phyloP scores from a whole-genome alignment of 1,139 yeast genomes.

The Diutina ranongensis region DNA sequence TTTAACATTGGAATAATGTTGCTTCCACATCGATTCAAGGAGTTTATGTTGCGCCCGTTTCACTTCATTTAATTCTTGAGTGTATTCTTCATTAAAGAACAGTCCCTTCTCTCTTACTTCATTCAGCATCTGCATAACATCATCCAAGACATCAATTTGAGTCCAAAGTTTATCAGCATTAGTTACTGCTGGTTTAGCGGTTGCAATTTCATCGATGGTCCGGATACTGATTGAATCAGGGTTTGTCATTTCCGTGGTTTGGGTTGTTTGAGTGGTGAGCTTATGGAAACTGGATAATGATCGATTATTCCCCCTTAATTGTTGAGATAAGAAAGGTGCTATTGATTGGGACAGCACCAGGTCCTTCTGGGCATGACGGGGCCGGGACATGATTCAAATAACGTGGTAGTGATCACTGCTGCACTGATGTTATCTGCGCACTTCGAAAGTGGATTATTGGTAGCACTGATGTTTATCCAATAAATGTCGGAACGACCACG shows the following conservation, averaged over 20 bases:
- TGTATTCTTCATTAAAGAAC: slow-evolving; percentile 54
- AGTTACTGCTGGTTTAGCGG: slow-evolving; percentile 40
- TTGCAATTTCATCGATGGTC: slow-evolving; percentile 33
- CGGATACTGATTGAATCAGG: slow-evolving; percentile 15
- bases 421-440: too few relatives aligned
- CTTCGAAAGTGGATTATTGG: too few relatives aligned
- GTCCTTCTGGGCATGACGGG: not conserved
- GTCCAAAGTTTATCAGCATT: slow-evolving; percentile 76
- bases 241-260: not conserved
- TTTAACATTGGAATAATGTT: slow-evolving; percentile 15
- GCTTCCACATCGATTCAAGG: slow-evolving; percentile 42
- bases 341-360: not conserved
- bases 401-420: too few relatives aligned
- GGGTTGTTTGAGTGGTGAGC: not conserved
- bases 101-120: slow-evolving; percentile 42
- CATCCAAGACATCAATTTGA: slow-evolving; percentile 78
- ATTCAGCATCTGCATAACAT: slow-evolving; percentile 55
- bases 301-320: not conserved
- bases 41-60: slow-evolving; percentile 52
- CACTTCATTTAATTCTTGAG: slow-evolving; percentile 41
- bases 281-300: not conserved
- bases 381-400: too few relatives aligned
- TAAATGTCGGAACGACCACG: not conserved
- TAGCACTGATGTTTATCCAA: not conserved
- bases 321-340: not conserved